phyloP scores from a whole-genome alignment of 2,329 filamentous ascomycete species.

The Beauveria rudraprayagi region DNA sequence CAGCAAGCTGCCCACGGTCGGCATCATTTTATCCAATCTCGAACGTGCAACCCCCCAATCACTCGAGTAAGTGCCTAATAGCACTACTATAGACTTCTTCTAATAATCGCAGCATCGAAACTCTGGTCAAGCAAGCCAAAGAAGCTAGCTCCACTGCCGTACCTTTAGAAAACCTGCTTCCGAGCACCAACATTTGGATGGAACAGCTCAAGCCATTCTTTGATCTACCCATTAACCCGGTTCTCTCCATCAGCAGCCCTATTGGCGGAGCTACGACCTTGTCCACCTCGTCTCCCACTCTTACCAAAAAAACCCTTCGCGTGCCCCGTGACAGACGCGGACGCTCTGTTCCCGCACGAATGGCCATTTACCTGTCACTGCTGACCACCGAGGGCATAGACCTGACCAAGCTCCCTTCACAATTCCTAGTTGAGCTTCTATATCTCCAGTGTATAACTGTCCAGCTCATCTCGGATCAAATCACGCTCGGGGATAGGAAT shows the following conservation, averaged over 20 bases:
- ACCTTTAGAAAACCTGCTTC: constrained; percentile 46
- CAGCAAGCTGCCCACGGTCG: constrained; percentile 37
- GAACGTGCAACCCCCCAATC: constrained; percentile 41
- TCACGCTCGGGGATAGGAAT: constrained; percentile 35
- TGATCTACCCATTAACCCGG: constrained; percentile 43
- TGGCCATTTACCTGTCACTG: constrained; percentile 61
- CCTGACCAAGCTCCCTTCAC: constrained; percentile 30
- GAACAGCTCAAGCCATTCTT: constrained; percentile 50
- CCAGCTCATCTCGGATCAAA: constrained; percentile 46
- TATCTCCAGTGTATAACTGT: constrained; percentile 43
- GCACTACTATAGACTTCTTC: background rate
- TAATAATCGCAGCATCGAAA: constrained; percentile 35
- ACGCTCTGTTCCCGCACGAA: constrained; percentile 64
- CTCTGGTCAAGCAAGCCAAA: constrained; percentile 42
- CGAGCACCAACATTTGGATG: constrained; percentile 57
- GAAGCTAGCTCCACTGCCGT: constrained; percentile 23
- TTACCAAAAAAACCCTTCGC: constrained; percentile 17
- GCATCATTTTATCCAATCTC: constrained; percentile 48
- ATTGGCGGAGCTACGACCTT: constrained; percentile 65
- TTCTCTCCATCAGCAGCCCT: constrained; percentile 65
- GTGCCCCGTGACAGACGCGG: constrained; percentile 57
- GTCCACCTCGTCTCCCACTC: constrained; percentile 28
- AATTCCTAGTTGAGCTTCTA: constrained; percentile 41
- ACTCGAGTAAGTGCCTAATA: constrained; percentile 35
- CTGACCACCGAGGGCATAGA: constrained; percentile 41